These are phyloP conservation scores for Elsinoe batatas DNA, from an alignment of 2,329 filamentous ascomycete species.

Conservation along the genomic window DNA sequence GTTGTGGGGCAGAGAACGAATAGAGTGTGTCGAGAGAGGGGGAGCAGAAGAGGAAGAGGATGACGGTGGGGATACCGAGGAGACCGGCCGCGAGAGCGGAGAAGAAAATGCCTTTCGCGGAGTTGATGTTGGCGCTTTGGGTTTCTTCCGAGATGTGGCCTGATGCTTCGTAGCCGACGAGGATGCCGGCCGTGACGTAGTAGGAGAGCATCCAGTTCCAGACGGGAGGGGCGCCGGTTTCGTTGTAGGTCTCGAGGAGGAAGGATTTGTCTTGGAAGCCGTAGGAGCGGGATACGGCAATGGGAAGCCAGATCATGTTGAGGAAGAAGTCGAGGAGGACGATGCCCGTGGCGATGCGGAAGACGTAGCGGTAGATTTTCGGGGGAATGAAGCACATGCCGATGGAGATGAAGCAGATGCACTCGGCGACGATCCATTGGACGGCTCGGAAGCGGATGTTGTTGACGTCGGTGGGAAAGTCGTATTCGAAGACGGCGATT, in stretches of 20 bases:
- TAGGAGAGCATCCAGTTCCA: slow-evolving; percentile 58
- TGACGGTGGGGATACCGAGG: slow-evolving; percentile 46
- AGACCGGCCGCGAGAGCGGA: slow-evolving; percentile 48
- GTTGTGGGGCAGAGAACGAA: slow-evolving; percentile 45
- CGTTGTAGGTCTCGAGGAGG: slow-evolving; percentile 51
- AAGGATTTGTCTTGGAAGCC: slow-evolving; percentile 51
- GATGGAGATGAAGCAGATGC: slow-evolving; percentile 32
- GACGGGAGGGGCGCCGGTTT: slow-evolving; percentile 38
- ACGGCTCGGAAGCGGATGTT: slow-evolving; percentile 50
- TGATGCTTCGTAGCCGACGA: slow-evolving; percentile 53
- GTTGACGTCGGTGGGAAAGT: slow-evolving; percentile 45
- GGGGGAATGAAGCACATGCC: slow-evolving; percentile 31
- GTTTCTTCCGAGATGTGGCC: slow-evolving; percentile 54
- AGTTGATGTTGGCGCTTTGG: slow-evolving; percentile 46
- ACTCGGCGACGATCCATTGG: slow-evolving; percentile 49
- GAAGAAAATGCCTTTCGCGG: slow-evolving; percentile 51
- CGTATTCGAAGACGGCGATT: slow-evolving; percentile 47
- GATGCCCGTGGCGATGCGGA: slow-evolving; percentile 40
- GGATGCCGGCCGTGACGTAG: slow-evolving; percentile 49
- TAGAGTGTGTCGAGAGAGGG: slow-evolving; percentile 46
- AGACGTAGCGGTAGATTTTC: slow-evolving; percentile 40
- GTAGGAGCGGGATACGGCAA: slow-evolving; percentile 45
- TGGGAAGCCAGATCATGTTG: slow-evolving; percentile 53
- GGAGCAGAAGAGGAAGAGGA: slow-evolving; percentile 51
- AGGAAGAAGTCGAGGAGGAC: slow-evolving; percentile 50